Base-by-base conservation (phyloP, 169 alveolate genomes). In the Plasmodium ovale region DNA sequence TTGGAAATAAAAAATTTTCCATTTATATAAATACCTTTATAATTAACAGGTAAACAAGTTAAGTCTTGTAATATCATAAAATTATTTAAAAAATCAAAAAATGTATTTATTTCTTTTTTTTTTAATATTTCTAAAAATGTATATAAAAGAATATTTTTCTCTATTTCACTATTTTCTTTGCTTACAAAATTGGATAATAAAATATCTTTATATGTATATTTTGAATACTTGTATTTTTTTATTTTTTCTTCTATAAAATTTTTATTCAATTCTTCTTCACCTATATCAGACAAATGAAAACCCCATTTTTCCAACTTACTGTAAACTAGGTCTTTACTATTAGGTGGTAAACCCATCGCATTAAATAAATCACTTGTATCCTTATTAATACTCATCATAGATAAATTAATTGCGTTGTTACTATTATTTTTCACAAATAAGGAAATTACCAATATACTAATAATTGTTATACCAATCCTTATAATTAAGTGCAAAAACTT, bases 21-120 rank as follows among this genome's bases (percentile, higher is more conserved):
- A 53, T 85, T 85, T 0, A 42, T 56, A 72, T 85, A 85, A 14
- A 69, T 47, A 31, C 91, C 91, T 37, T 85, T 85, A 19, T 69
- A 85, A 68, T 56, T 67, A 10, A 54, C 77, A 9, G 91, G 91
- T 49, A 85, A 85, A 16, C 91, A 85, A 37, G 53, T 85, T 56
- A 85, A 85, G 56, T 85, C 91, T 54, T 85, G 91, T 60, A 85
- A 71, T 49, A 85, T 71, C 74, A 85, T 44, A 70, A 85, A 85
- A 33, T 14, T 53, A 60, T 85, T 58, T 58, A 85, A 69, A 85
- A 85, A 85, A 16, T 85, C 91, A 33, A 56, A 85, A 85, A 85
- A 85, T 19, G 74, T 68, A 31, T 12, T 69, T 27, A 85, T 85
- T 85, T 67, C 74, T 19, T 85, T 67, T 60, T 29, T 69, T 69